These are phyloP conservation scores for Malania oleifera DNA, from an alignment of 164 flowering plant genomes.

Conservation along the genomic window DNA sequence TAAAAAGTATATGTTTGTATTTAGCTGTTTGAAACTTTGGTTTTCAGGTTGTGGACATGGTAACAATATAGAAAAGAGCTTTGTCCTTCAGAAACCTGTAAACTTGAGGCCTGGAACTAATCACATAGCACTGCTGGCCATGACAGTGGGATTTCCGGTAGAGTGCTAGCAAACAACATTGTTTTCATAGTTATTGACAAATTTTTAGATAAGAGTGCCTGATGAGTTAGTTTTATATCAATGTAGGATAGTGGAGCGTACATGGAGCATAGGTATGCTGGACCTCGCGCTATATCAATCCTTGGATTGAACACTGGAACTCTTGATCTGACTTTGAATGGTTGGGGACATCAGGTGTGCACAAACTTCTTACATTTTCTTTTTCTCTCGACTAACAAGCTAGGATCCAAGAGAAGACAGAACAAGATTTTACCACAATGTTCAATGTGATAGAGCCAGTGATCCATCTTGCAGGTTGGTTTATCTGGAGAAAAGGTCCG, in stretches of 20 bases:
- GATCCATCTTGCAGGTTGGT: conserved; percentile 42
- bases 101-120: conserved; percentile 53
- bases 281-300: conserved; percentile 43
- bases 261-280: conserved; percentile 73
- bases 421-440: no score
- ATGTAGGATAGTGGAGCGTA: conserved; percentile 86
- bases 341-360: conserved; percentile 68
- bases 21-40: no score
- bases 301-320: conserved; percentile 83
- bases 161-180: not conserved
- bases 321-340: conserved; percentile 58
- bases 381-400: no score
- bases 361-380: no score
- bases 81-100: conserved; percentile 36
- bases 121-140: conserved; percentile 48
- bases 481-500: conserved; percentile 52
- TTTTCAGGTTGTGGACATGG: conserved; percentile 68
- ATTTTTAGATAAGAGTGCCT: not conserved
- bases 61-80: conserved; percentile 54
- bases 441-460: not conserved
- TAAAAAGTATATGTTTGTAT: no score
- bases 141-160: conserved; percentile 77
- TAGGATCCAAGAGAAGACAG: not conserved
- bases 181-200: not conserved
- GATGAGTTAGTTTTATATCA: conserved; percentile 1